A percentile compares a stretch with the other conserved stretches of the same genome.
Evolutionary conservation across 305 asterid species (phyloP).

Genomic region (Rubia peregrina): DNA sequence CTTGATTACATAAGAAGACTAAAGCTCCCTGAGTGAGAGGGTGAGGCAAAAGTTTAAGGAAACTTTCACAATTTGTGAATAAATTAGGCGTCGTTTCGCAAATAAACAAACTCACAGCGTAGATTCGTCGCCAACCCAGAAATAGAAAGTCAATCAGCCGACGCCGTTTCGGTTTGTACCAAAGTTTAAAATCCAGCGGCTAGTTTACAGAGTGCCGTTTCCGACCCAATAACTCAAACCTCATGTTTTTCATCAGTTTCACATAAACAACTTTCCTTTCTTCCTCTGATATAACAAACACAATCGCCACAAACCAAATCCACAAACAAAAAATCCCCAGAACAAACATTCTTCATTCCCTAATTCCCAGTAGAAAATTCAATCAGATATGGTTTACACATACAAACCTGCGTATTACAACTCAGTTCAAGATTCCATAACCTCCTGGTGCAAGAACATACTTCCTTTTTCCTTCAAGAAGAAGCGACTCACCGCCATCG

Average conservation of each 20-base stretch:
- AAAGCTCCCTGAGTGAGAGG: no score
- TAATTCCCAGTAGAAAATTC: not conserved
- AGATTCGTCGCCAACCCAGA: not conserved
- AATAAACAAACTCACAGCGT: not conserved
- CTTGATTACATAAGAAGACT: no score
- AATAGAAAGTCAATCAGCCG: slow-evolving; percentile 18
- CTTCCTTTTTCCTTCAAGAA: slow-evolving; percentile 91
- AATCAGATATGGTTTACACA: slow-evolving; percentile 54
- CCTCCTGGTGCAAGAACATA: slow-evolving; percentile 77
- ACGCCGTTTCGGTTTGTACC: slow-evolving; percentile 25
- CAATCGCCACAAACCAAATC: not conserved
- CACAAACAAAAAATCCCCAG: not conserved
- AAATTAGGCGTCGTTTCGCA: not conserved
- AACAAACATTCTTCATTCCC: slow-evolving; percentile 4
- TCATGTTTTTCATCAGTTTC: slow-evolving; percentile 15
- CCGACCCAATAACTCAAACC: slow-evolving; percentile 29
- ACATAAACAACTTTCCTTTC: not conserved
- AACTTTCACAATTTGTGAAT: not conserved
- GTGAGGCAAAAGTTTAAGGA: not conserved
- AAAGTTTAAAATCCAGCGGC: slow-evolving; percentile 61
- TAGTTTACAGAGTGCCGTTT: slow-evolving; percentile 47
- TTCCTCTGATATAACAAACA: slow-evolving; percentile 14
- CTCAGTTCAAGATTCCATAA: slow-evolving; percentile 76
- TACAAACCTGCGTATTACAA: slow-evolving; percentile 83
- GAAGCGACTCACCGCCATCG: slow-evolving; percentile 68